Conservation (phyloP, 768 basidiomycete genomes). For the Rhizopogon rudus region DNA sequence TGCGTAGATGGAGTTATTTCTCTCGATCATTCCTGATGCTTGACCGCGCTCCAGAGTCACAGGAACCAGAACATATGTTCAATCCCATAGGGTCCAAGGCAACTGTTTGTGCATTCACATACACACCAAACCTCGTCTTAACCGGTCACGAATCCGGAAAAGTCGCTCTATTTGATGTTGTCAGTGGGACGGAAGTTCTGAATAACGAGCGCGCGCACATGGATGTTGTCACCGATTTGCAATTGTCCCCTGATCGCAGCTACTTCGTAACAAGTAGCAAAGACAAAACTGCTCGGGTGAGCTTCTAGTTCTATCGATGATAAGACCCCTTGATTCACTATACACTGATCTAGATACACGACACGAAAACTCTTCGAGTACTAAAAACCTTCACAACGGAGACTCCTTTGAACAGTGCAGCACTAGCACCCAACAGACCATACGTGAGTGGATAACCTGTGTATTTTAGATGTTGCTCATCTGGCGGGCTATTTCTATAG, state of each 20-base stretch:
- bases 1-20: slow-evolving; percentile 36
- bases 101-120: slow-evolving; percentile 92
- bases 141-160: slow-evolving; percentile 98
- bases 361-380: slow-evolving; percentile 81
- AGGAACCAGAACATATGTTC: slow-evolving; percentile 74
- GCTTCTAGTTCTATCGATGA: background rate
- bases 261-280: slow-evolving; percentile 97
- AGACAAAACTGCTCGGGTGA: slow-evolving; percentile 91
- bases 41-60: slow-evolving; percentile 49
- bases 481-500: slow-evolving; percentile 29
- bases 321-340: background rate
- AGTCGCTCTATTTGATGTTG: slow-evolving; percentile 85
- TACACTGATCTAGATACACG: slow-evolving; percentile 57
- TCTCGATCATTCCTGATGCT: background rate
- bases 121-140: slow-evolving; percentile 70
- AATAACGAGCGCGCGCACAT: slow-evolving; percentile 87
- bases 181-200: slow-evolving; percentile 76
- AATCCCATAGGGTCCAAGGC: slow-evolving; percentile 91
- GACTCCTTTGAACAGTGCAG: slow-evolving; percentile 93
- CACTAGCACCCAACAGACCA: slow-evolving; percentile 77
- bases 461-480: background rate
- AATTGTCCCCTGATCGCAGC: slow-evolving; percentile 82
- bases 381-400: slow-evolving; percentile 94
- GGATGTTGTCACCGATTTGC: slow-evolving; percentile 87
- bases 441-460: slow-evolving; percentile 48